Conservation (phyloP, 2,329 filamentous ascomycete species). For the Exophiala sp. region DNA sequence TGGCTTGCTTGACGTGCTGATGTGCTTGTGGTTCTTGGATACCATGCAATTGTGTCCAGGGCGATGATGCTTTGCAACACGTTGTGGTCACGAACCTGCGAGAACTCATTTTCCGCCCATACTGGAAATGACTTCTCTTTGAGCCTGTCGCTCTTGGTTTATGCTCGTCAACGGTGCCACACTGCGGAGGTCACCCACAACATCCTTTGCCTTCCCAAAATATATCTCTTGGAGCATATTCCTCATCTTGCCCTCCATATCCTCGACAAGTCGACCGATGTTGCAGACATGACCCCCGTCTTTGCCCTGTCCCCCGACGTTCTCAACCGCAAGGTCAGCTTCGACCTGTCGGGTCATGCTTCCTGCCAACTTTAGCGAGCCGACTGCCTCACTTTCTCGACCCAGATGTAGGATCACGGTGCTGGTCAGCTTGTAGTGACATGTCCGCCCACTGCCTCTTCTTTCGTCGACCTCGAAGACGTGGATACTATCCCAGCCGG, state of each 20-base stretch:
- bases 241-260: conserved; percentile 99
- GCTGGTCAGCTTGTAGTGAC: conserved; percentile 95
- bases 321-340: conserved; percentile 77
- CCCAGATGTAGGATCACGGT: conserved; percentile 84
- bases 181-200: conserved; percentile 91
- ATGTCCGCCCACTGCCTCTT: conserved; percentile 58
- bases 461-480: conserved; percentile 95
- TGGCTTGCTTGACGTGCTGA: no score
- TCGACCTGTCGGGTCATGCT: conserved; percentile 98
- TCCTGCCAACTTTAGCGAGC: conserved; percentile 84
- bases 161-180: conserved; percentile 30
- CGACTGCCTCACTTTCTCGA: conserved; percentile 56
- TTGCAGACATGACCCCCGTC: conserved; percentile 94
- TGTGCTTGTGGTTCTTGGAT: no score
- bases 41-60: no score
- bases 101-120: conserved; percentile 25
- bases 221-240: conserved; percentile 97
- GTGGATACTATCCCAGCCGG: conserved; percentile 97
- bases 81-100: no score
- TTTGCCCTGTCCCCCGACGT: conserved; percentile 38
- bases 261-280: conserved; percentile 87
- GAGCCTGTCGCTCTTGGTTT: conserved; percentile 24
- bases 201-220: conserved; percentile 98
- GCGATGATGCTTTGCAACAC: no score
- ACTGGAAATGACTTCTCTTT: conserved; percentile 27